phyloP scores from a whole-genome alignment of 768 basidiomycete genomes.

The Mycena kentingensis region DNA sequence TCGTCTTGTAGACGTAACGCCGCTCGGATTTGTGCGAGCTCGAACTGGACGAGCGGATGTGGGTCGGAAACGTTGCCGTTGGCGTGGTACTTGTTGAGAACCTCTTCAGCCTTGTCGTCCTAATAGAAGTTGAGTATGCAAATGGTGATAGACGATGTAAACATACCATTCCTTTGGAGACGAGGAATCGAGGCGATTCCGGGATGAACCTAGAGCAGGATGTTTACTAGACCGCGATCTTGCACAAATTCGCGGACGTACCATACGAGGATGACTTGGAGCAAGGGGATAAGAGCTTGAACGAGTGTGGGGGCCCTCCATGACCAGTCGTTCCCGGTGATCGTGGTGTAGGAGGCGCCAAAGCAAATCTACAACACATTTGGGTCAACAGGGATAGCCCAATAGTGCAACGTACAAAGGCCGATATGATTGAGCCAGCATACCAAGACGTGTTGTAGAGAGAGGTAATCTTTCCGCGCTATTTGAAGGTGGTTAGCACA shows the following conservation, averaged over 20 bases:
- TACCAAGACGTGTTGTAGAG: constrained; percentile 79
- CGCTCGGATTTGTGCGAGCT: constrained; percentile 69
- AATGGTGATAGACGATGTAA: neutral
- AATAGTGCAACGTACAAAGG: constrained; percentile 35
- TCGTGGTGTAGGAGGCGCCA: constrained; percentile 39
- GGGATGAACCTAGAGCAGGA: constrained; percentile 55
- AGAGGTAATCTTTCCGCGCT: constrained; percentile 59
- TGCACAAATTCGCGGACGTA: constrained; percentile 24
- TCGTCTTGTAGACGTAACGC: constrained; percentile 66
- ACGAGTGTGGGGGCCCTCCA: constrained; percentile 69
- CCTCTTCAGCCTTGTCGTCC: constrained; percentile 58
- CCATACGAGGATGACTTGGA: constrained; percentile 60
- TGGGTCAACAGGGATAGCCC: constrained; percentile 1
- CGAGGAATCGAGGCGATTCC: constrained; percentile 68
- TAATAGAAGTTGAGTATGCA: constrained; percentile 19
- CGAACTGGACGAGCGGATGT: constrained; percentile 59
- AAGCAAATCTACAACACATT: constrained; percentile 39
- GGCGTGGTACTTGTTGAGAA: constrained; percentile 76
- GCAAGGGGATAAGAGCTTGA: constrained; percentile 58
- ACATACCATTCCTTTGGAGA: constrained; percentile 59
- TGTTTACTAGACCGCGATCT: neutral
- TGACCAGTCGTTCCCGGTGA: constrained; percentile 49
- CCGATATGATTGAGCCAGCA: constrained; percentile 65
- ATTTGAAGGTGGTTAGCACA: constrained; percentile 4
- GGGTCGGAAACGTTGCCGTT: constrained; percentile 52